Evolutionary conservation across 768 basidiomycete genomes (phyloP), one percentile per base, ranked within the genome.

Genomic region (Naganishia kalamii): DNA sequence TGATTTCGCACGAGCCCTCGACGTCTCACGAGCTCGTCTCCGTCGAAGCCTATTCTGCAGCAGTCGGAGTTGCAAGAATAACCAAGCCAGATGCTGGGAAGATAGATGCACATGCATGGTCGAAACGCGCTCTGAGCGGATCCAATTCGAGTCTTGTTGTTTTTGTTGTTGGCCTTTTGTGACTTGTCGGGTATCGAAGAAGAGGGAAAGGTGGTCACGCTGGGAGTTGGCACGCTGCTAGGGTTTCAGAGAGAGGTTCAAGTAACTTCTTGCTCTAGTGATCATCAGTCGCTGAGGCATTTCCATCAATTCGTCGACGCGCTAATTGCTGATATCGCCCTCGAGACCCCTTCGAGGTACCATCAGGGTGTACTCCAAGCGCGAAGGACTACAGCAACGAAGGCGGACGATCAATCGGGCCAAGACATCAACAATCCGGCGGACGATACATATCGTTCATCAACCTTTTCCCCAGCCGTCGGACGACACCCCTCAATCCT

Each of bases 81-180:
- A n/a, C n/a, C n/a, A n/a, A n/a, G n/a, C n/a, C n/a, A n/a, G n/a
- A n/a, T n/a, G n/a, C n/a, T n/a, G n/a, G n/a, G n/a, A n/a, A n/a
- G n/a, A n/a, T n/a, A n/a, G n/a, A n/a, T n/a, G n/a, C n/a, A n/a
- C n/a, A n/a, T n/a, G n/a, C n/a, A n/a, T n/a, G 29, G 47, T n/a
- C 4, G 21, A 48, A 51, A 32, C 4, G 52, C 33, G 33, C 6
- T 44, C n/a, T n/a, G n/a, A n/a, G 43, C 43, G 43, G 43, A 44
- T 11, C 11, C 43, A 44, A 44, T 15, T 40, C 17, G 8, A 44
- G 10, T n/a, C 11, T 13, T 57, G 54, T 57, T 37, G 33, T 57
- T 57, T 57, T 57, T 57, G 54, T 57, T 57, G 37, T 57, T 49
- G 48, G n/a, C n/a, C n/a, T n/a, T 29, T 35, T 40, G 32, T 37